Conservation (phyloP, 2,329 filamentous ascomycete genomes). For the Alternaria angustiovoidea region DNA sequence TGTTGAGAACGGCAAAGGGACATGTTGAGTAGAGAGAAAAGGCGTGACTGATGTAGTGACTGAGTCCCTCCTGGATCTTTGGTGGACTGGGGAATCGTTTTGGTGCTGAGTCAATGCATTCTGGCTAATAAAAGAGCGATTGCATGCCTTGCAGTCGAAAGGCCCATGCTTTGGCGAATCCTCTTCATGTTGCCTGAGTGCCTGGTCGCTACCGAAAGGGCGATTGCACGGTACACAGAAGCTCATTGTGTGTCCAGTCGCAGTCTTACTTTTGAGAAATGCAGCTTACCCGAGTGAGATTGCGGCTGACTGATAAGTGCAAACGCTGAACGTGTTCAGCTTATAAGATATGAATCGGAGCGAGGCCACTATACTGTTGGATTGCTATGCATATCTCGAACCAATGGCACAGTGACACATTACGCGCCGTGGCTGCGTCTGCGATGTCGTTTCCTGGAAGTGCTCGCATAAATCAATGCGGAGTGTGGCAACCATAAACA, state of each 20-base stretch:
- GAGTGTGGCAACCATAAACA: background rate
- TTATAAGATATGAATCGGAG: background rate
- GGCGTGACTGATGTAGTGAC: background rate
- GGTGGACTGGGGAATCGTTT: constrained; percentile 6
- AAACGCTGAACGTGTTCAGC: background rate
- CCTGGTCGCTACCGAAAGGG: background rate
- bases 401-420: constrained; percentile 10
- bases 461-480: background rate
- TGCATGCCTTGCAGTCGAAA: constrained; percentile 7
- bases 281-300: background rate
- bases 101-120: constrained; percentile 11
- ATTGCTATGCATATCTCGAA: background rate
- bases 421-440: constrained; percentile 12
- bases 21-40: background rate
- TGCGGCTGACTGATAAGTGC: background rate
- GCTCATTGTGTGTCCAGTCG: background rate
- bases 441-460: background rate
- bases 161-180: constrained; percentile 9
- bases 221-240: constrained; percentile 4
- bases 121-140: constrained; percentile 8
- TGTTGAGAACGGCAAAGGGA: background rate
- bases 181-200: constrained; percentile 6
- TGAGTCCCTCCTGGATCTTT: constrained; percentile 3
- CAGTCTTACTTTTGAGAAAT: background rate
- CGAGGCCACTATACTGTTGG: background rate